phyloP scores from a whole-genome alignment of 1,139 yeast species.

The Debaryomyces sp. region DNA sequence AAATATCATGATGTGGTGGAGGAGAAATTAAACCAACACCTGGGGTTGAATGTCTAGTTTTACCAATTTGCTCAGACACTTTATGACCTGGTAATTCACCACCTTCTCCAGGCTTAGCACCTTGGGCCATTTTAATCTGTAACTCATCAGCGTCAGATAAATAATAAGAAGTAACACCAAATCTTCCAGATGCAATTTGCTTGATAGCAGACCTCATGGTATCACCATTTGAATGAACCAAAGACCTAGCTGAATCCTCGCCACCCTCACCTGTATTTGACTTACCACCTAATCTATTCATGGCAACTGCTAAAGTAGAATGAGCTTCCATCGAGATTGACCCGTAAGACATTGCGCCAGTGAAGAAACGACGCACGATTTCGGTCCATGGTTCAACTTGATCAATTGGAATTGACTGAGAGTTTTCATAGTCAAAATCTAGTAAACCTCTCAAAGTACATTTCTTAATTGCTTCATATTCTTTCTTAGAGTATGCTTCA shows the following conservation, averaged over 20 bases:
- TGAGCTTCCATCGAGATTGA: slow-evolving; percentile 98
- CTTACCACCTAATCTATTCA: slow-evolving; percentile 97
- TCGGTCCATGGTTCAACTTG: slow-evolving; percentile 99
- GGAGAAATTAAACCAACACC: slow-evolving; percentile 98
- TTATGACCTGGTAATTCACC: slow-evolving; percentile 98
- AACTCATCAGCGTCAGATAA: slow-evolving; percentile 96
- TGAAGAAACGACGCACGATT: slow-evolving; percentile 93
- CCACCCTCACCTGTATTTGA: slow-evolving; percentile 99
- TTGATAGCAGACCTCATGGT: slow-evolving; percentile 98
- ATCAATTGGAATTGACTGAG: slow-evolving; percentile 84
- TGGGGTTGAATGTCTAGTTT: slow-evolving; percentile 94
- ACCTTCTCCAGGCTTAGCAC: slow-evolving; percentile 99
- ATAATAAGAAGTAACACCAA: slow-evolving; percentile 95
- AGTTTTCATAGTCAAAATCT: slow-evolving; percentile 78
- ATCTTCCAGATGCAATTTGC: slow-evolving; percentile 97
- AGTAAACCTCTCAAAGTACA: slow-evolving; percentile 93
- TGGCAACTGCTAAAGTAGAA: slow-evolving; percentile 95
- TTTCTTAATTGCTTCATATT: slow-evolving; percentile 86
- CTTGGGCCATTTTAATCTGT: slow-evolving; percentile 98
- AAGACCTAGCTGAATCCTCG: slow-evolving; percentile 92
- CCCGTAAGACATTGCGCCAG: slow-evolving; percentile 99
- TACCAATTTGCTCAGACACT: slow-evolving; percentile 85
- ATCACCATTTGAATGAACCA: slow-evolving; percentile 82
- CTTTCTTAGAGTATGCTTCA: slow-evolving; percentile 85
- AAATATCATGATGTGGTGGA: slow-evolving; percentile 98